Evolutionary conservation across 495 filamentous ascomycete genomes (phyloP).

Genomic region (Bathelium albidoporum): DNA sequence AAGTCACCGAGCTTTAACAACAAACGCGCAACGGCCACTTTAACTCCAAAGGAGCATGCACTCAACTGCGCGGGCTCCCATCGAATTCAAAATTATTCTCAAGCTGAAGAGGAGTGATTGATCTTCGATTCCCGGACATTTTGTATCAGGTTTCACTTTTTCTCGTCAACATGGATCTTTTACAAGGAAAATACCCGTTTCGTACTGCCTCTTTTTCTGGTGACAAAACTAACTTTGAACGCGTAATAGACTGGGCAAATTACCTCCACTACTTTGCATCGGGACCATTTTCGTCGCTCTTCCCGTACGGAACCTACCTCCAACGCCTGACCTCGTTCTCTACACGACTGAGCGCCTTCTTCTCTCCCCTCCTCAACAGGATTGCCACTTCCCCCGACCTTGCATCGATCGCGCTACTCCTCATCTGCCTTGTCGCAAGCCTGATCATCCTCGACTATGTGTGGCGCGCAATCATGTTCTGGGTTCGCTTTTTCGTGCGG

Average conservation of each 20-base stretch:
- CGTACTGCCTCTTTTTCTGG: background rate
- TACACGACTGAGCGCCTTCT: constrained; percentile 18
- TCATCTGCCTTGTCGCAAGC: constrained; percentile 47
- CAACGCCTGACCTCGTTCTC: constrained; percentile 7
- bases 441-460: constrained; percentile 58
- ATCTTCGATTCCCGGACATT: background rate
- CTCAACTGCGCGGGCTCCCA: background rate
- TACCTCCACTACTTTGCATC: constrained; percentile 7
- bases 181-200: background rate
- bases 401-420: constrained; percentile 45
- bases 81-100: background rate
- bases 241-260: constrained; percentile 18
- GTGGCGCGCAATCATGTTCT: constrained; percentile 59
- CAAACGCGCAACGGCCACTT: background rate
- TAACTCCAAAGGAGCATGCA: background rate
- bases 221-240: background rate
- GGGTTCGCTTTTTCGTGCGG: constrained; percentile 51
- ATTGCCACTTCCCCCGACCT: constrained; percentile 47
- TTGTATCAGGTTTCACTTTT: no score
- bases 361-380: constrained; percentile 42
- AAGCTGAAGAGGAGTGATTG: no score
- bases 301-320: constrained; percentile 4
- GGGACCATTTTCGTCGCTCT: constrained; percentile 4
- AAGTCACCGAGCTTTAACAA: background rate
- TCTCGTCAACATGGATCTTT: constrained; percentile 5